Evolutionary conservation across 1,139 yeast species (phyloP).

Genomic region (Geotrichum carabidarum): DNA sequence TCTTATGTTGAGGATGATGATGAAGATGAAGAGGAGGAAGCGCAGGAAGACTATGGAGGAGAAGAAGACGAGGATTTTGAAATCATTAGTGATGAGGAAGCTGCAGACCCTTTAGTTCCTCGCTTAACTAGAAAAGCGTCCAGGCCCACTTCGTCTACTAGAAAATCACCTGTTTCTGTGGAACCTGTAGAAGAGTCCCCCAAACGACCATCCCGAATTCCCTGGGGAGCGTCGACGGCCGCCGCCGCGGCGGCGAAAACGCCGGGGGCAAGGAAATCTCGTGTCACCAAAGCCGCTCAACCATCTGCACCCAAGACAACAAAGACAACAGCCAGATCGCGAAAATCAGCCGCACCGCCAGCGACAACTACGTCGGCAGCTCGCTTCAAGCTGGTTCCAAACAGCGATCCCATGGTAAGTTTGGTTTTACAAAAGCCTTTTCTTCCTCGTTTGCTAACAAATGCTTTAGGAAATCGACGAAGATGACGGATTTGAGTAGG

Average conservation of each 20-base stretch:
- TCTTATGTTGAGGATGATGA: slow-evolving; percentile 1
- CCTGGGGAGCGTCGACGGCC: slow-evolving; percentile 1
- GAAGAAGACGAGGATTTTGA: slow-evolving; percentile 9
- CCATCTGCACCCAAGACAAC: background rate
- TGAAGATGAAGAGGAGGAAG: background rate
- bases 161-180: background rate
- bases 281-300: background rate
- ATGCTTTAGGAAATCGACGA: slow-evolving; percentile 5
- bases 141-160: background rate
- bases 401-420: slow-evolving; percentile 9
- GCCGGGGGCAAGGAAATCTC: background rate
- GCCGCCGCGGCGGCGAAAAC: background rate
- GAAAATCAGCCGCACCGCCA: background rate
- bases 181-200: background rate
- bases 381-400: background rate
- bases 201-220: background rate
- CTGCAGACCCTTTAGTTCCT: background rate
- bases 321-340: background rate
- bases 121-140: slow-evolving; percentile 6
- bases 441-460: background rate
- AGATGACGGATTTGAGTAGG: slow-evolving; percentile 9
- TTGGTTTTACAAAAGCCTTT: background rate
- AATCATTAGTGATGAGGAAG: slow-evolving; percentile 1
- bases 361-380: background rate
- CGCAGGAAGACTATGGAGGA: background rate